A percentile compares a stretch with the other conserved stretches of the same genome.
phyloP scores from a whole-genome alignment of 495 filamentous ascomycete genomes.

The Penicillium roqueforti region DNA sequence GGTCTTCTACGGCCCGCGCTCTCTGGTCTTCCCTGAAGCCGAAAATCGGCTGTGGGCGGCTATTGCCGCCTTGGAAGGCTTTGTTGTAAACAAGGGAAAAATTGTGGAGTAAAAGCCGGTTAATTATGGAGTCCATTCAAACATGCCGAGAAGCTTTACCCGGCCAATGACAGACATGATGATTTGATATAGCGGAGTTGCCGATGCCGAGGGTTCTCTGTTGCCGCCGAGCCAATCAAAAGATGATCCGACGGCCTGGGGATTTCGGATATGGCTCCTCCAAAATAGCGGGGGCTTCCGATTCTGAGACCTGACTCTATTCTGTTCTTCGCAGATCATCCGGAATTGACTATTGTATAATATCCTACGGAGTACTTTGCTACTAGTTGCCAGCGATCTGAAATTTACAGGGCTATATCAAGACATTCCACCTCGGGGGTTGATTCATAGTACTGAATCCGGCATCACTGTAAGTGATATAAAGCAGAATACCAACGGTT shows the following conservation, averaged over 20 bases:
- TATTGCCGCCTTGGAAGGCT: slow-evolving; percentile 78
- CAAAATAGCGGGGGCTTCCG: background rate
- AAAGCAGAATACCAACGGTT: background rate
- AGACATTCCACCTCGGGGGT: background rate
- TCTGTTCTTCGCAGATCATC: background rate
- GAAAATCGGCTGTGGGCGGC: slow-evolving; percentile 93
- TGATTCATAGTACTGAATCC: background rate
- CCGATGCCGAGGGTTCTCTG: background rate
- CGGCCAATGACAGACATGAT: slow-evolving; percentile 11
- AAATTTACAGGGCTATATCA: background rate
- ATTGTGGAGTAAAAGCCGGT: slow-evolving; percentile 43
- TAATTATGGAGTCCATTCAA: background rate
- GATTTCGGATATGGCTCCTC: slow-evolving; percentile 16
- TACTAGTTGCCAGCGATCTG: background rate
- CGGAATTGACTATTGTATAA: background rate
- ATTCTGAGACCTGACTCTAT: background rate
- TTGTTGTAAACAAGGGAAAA: slow-evolving; percentile 86
- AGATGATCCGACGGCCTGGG: background rate
- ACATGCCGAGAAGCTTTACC: background rate
- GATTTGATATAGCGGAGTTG: slow-evolving; percentile 6
- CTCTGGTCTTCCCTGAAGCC: slow-evolving; percentile 86
- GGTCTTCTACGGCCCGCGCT: slow-evolving; percentile 80
- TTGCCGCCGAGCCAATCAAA: slow-evolving; percentile 3
- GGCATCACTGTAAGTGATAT: background rate
- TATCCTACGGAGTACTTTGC: no score